Percentiles rank a stretch among this genome's conserved stretches.
Conservation (phyloP, 2,329 filamentous ascomycete genomes). For the Aspergillus brunneoviolaceus region DNA sequence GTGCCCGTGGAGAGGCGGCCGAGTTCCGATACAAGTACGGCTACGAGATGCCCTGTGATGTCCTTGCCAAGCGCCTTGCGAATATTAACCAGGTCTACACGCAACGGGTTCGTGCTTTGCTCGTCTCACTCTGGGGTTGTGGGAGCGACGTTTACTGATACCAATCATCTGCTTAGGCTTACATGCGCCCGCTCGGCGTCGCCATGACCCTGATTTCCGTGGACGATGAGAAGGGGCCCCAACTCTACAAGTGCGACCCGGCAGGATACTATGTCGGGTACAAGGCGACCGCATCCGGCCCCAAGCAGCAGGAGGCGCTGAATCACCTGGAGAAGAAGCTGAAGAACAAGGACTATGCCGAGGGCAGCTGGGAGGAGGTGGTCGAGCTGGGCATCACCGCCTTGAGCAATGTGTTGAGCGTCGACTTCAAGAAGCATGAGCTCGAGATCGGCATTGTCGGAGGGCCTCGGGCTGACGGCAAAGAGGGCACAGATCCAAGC, state of each 20-base stretch:
- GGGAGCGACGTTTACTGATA: slow-evolving; percentile 1
- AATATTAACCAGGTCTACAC: slow-evolving; percentile 99
- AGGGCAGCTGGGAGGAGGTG: slow-evolving; percentile 94
- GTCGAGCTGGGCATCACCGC: slow-evolving; percentile 96
- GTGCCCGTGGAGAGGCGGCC: slow-evolving; percentile 91
- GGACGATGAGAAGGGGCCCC: slow-evolving; percentile 86
- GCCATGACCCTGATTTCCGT: slow-evolving; percentile 93
- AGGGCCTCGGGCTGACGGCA: slow-evolving; percentile 76
- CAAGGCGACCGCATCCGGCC: slow-evolving; percentile 95
- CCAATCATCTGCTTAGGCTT: slow-evolving; percentile 60
- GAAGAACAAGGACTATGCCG: slow-evolving; percentile 95
- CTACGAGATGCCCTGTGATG: slow-evolving; percentile 99
- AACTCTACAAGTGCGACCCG: slow-evolving; percentile 97
- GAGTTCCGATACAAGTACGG: slow-evolving; percentile 99
- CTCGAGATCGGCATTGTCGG: slow-evolving; percentile 97
- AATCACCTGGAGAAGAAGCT: slow-evolving; percentile 99
- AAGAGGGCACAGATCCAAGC: slow-evolving; percentile 72
- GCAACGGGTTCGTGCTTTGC: slow-evolving; percentile 68
- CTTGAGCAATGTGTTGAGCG: slow-evolving; percentile 91
- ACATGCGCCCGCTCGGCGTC: slow-evolving; percentile 97
- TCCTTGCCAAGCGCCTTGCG: slow-evolving; percentile 90
- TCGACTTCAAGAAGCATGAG: slow-evolving; percentile 99
- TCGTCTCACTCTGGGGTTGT: not conserved
- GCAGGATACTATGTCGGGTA: slow-evolving; percentile 98
- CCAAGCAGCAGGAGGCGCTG: slow-evolving; percentile 97